Conservation (phyloP, 1,139 yeast genomes). For the Geotrichum klebahnii region DNA sequence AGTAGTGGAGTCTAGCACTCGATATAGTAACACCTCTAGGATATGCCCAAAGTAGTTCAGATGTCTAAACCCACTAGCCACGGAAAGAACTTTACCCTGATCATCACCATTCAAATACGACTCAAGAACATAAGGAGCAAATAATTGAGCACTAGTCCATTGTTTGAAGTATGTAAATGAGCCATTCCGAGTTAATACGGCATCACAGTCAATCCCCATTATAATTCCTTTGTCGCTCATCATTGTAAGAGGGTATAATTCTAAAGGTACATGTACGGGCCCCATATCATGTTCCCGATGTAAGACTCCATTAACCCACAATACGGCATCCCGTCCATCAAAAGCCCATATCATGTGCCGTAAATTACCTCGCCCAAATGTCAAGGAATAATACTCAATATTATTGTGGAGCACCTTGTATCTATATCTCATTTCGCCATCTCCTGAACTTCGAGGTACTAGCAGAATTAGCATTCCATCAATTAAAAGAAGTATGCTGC, state of each 20-base stretch:
- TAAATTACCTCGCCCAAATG: conserved; percentile 25
- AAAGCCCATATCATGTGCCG: conserved; percentile 41
- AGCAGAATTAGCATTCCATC: conserved; percentile 38
- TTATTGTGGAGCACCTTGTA: conserved; percentile 31
- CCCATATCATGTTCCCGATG: conserved; percentile 5
- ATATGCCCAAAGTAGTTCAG: conserved; percentile 49
- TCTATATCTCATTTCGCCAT: conserved; percentile 24
- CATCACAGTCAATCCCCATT: conserved; percentile 41
- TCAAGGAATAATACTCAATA: conserved; percentile 32
- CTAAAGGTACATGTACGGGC: conserved; percentile 33
- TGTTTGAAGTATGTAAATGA: conserved; percentile 38
- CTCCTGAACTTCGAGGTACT: conserved; percentile 22
- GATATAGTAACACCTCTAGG: conserved; percentile 46
- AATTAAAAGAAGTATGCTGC: conserved; percentile 34
- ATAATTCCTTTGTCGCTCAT: conserved; percentile 42
- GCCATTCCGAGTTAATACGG: conserved; percentile 37
- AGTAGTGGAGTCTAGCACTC: conserved; percentile 34
- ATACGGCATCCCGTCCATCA: conserved; percentile 41
- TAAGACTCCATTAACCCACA: conserved; percentile 31
- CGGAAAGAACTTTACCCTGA: conserved; percentile 32
- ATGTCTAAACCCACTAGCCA: conserved; percentile 42
- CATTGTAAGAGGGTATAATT: conserved; percentile 43
- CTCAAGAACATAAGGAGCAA: conserved; percentile 39
- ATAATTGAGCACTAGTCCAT: conserved; percentile 39
- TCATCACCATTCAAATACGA: conserved; percentile 32